Percentiles rank a stretch among this genome's conserved stretches.
Evolutionary conservation across 208 protist species (phyloP).

Genomic region (Porcisia hertigi): DNA sequence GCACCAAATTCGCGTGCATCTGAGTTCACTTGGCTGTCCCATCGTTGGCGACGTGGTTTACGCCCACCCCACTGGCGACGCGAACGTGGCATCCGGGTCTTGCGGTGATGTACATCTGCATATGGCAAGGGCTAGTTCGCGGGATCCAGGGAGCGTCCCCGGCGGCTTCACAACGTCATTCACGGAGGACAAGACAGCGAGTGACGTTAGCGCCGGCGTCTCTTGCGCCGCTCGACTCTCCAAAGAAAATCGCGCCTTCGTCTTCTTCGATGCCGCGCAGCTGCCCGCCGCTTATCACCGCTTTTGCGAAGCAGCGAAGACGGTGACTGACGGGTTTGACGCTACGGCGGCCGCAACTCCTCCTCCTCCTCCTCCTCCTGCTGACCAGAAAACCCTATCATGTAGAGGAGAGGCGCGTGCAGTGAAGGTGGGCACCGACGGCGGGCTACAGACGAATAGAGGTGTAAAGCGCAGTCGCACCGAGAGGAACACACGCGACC

Average conservation of each 20-base stretch:
- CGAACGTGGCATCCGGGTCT: not conserved
- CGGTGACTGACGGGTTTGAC: too few relatives aligned
- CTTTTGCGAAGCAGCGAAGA: not conserved
- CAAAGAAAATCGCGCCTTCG: not conserved
- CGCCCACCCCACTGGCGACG: not conserved
- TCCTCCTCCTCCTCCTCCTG: not conserved
- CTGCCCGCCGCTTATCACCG: constrained; percentile 21
- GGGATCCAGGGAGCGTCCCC: not conserved
- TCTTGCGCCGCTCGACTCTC: constrained; percentile 1
- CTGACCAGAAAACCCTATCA: not conserved
- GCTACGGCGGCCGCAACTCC: not conserved
- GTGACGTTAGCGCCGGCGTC: not conserved
- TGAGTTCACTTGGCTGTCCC: constrained; percentile 66
- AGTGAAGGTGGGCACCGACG: not conserved
- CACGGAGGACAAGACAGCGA: not conserved
- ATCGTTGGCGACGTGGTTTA: constrained; percentile 80
- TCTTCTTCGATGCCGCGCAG: constrained; percentile 26
- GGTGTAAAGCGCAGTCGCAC: constrained; percentile 3
- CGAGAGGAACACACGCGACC: not conserved
- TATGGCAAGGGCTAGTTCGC: too few relatives aligned
- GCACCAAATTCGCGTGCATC: constrained; percentile 92
- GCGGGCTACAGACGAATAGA: not conserved
- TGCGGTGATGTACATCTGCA: not conserved
- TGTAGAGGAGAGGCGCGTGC: not conserved
- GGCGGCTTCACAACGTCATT: not conserved